Base-by-base conservation (phyloP, 108 stramenopile genomes). In the Nitzschia sp. region DNA sequence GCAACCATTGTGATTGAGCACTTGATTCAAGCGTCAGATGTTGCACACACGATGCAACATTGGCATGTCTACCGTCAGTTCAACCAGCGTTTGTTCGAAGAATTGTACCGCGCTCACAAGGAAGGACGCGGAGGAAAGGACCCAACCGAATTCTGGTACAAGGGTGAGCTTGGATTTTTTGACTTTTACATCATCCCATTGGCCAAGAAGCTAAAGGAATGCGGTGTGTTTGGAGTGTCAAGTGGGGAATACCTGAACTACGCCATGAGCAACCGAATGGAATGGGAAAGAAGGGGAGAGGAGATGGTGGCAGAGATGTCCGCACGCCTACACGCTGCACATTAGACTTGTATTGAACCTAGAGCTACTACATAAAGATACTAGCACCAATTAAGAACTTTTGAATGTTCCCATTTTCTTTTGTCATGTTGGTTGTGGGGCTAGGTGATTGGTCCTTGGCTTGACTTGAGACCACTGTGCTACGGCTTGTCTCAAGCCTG, bases 1-100 rank as follows among this genome's bases (percentile, higher is more conserved):
- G 66, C 66, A 9, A 67, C 54, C 0, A 67, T 67, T 67, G 66
- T 67, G 40, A 67, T 67, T 55, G 66, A 67, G 41, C 66, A 67
- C 54, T 55, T 67, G 54, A 67, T 67, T 1, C 66, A 67, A 41
- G 66, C 66, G 0, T 67, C 66, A 2, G 66, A 67, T 67, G 54
- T 67, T 22, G 66, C 66, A 14, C 66, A 67, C 54, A 67, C 66
- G 19, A 67, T 67, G 66, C 66, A 67, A 26, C 66, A 67, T 43
- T 67, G 66, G 66, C 66, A 67, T 19, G 66, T 67, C 8, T 67
- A 67, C 21, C 39, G 40, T 14, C 44, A 67, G 41, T 67, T 53
- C 53, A 67, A 67, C 41, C 44, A 21, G 8, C 24, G 51, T 19
- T 38, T 67, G 53, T 67, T 67, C 24, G 10, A 41, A 17, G 66